Percentiles rank a stretch among this genome's conserved stretches.
Conservation (phyloP, 2,329 filamentous ascomycete species). For the Tolypocladium cylindrosporum region DNA sequence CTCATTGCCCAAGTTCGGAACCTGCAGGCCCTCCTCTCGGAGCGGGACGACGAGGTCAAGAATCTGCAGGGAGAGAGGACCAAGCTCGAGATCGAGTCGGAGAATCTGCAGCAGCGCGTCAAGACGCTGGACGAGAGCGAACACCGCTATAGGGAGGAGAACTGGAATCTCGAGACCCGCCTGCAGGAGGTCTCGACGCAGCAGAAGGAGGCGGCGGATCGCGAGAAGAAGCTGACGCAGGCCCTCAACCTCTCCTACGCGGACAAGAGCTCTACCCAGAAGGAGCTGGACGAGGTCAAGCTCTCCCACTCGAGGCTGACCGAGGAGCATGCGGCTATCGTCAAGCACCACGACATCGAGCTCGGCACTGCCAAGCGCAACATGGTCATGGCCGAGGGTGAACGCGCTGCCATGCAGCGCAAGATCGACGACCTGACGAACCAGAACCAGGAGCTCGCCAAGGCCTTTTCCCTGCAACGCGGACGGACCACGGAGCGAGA, state of each 20-base stretch:
- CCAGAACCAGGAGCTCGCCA: constrained; percentile 87
- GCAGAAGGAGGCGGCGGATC: constrained; percentile 67
- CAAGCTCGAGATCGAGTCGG: constrained; percentile 71
- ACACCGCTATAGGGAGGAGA: constrained; percentile 94
- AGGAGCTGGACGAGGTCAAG: constrained; percentile 86
- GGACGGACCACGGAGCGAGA: constrained; percentile 58
- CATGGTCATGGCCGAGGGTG: constrained; percentile 66
- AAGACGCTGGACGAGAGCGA: constrained; percentile 86
- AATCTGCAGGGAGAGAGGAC: constrained; percentile 65
- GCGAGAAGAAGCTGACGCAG: constrained; percentile 72
- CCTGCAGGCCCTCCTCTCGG: constrained; percentile 71
- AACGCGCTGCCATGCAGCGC: constrained; percentile 67
- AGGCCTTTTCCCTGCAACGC: constrained; percentile 66
- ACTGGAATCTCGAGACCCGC: constrained; percentile 92
- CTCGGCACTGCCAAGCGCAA: constrained; percentile 74
- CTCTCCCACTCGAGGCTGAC: constrained; percentile 65
- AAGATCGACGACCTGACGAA: constrained; percentile 80
- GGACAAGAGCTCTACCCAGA: constrained; percentile 70
- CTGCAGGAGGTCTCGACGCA: constrained; percentile 71
- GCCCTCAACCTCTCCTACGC: constrained; percentile 57
- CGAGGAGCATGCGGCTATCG: constrained; percentile 67
- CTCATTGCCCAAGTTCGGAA: constrained; percentile 89
- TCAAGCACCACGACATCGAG: constrained; percentile 85
- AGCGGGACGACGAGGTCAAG: constrained; percentile 81
- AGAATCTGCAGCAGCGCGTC: constrained; percentile 69